phyloP scores from a whole-genome alignment of 306 rosid species.

The Quercus alba region DNA sequence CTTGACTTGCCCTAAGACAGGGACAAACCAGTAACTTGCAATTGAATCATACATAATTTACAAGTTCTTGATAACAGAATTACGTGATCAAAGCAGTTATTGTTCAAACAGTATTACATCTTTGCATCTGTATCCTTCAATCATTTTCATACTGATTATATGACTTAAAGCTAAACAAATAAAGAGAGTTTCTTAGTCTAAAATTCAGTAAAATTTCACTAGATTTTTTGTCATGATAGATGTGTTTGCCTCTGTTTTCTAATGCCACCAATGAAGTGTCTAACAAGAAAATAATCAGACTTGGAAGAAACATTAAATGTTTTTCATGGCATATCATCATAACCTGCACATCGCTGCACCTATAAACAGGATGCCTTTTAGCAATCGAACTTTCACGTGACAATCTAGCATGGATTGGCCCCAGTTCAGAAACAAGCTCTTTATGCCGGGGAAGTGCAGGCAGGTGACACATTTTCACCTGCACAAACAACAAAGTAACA shows the following conservation, averaged over 20 bases:
- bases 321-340: constrained; percentile 22
- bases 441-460: constrained; percentile 73
- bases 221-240: background rate
- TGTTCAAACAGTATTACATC: background rate
- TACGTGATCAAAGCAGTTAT: background rate
- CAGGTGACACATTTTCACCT: constrained; percentile 65
- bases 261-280: background rate
- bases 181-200: background rate
- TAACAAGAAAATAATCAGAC: constrained; percentile 1
- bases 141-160: no score
- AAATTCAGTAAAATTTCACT: background rate
- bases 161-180: background rate
- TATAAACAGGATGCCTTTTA: constrained; percentile 77
- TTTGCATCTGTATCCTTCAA: background rate
- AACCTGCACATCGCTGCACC: constrained; percentile 92
- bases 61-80: background rate
- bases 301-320: constrained; percentile 6
- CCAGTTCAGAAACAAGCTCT: constrained; percentile 61
- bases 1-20: background rate
- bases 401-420: constrained; percentile 73
- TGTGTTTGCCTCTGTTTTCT: background rate
- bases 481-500: constrained; percentile 14
- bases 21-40: background rate
- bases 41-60: background rate
- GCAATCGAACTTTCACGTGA: constrained; percentile 49